Conservation (phyloP, 441 rosid genomes). For the Adansonia madagascariensis region DNA sequence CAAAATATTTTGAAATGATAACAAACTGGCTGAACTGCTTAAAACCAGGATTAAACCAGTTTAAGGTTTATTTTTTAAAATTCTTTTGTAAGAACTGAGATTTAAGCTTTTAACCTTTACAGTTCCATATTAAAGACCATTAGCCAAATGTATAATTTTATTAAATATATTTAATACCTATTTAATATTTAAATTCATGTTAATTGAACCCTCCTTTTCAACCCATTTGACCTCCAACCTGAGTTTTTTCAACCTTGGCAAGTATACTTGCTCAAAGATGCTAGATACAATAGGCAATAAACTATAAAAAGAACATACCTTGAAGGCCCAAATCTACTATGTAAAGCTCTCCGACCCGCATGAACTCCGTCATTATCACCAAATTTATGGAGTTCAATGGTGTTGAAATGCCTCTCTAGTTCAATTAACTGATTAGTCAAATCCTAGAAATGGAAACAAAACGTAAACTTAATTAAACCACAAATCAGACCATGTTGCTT, state of each 20-base stretch:
- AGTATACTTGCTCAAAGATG: background rate
- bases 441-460: slow-evolving; percentile 52
- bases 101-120: background rate
- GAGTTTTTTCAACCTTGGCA: background rate
- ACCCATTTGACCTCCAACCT: background rate
- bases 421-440: slow-evolving; percentile 84
- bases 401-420: slow-evolving; percentile 86
- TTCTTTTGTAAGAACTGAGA: background rate
- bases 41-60: slow-evolving; percentile 2
- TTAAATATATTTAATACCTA: background rate
- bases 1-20: background rate
- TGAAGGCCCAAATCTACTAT: slow-evolving; percentile 60
- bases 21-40: background rate
- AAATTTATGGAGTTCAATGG: slow-evolving; percentile 79
- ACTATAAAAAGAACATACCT: slow-evolving; percentile 48
- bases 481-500: slow-evolving; percentile 23
- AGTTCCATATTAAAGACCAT: background rate
- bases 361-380: slow-evolving; percentile 57
- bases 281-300: slow-evolving; percentile 6
- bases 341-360: slow-evolving; percentile 50
- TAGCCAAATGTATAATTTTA: slow-evolving; percentile 1
- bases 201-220: background rate
- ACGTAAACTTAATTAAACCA: slow-evolving; percentile 21
- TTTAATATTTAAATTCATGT: background rate
- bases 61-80: background rate